Evolutionary conservation across 306 rosid genomes (phyloP).

Genomic region (Pterocarpus macrocarpus): DNA sequence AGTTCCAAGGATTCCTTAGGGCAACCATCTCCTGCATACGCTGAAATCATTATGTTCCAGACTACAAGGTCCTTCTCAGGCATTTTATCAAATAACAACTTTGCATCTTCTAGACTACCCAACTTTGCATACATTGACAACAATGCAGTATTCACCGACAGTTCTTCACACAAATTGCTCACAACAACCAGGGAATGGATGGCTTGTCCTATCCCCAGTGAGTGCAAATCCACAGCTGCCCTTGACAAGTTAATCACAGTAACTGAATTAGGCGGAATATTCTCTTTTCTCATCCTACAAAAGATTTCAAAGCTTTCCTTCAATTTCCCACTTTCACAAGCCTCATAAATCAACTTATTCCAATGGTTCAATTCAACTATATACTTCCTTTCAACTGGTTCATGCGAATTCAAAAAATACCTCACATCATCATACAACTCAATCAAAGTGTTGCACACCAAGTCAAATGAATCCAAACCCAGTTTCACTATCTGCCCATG

Average conservation of each 20-base stretch:
- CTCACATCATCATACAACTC: conserved; percentile 45
- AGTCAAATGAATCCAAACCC: conserved; percentile 64
- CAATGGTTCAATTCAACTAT: conserved; percentile 43
- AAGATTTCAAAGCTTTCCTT: conserved; percentile 50
- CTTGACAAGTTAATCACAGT: conserved; percentile 59
- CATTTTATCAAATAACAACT: conserved; percentile 67
- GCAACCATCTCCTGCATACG: conserved; percentile 53
- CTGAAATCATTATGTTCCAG: conserved; percentile 81
- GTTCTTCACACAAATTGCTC: conserved; percentile 56
- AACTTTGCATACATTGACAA: conserved; percentile 76
- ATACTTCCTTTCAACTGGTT: conserved; percentile 43
- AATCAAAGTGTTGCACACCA: conserved; percentile 53
- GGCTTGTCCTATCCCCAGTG: conserved; percentile 54
- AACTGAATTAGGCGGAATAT: conserved; percentile 51
- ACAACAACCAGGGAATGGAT: conserved; percentile 63
- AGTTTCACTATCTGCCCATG: conserved; percentile 70
- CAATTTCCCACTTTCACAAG: conserved; percentile 51
- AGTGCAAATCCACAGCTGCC: conserved; percentile 56
- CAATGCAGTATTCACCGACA: conserved; percentile 72
- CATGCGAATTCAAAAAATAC: conserved; percentile 41
- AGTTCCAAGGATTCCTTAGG: conserved; percentile 60
- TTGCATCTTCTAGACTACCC: conserved; percentile 58
- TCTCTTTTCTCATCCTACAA: conserved; percentile 57
- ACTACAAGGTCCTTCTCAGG: conserved; percentile 74
- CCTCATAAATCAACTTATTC: conserved; percentile 58